Percentiles rank a stretch among this genome's conserved stretches.
These are phyloP conservation scores for Naegleria lovaniensis DNA, from an alignment of 208 protist species.

Conservation along the genomic window DNA sequence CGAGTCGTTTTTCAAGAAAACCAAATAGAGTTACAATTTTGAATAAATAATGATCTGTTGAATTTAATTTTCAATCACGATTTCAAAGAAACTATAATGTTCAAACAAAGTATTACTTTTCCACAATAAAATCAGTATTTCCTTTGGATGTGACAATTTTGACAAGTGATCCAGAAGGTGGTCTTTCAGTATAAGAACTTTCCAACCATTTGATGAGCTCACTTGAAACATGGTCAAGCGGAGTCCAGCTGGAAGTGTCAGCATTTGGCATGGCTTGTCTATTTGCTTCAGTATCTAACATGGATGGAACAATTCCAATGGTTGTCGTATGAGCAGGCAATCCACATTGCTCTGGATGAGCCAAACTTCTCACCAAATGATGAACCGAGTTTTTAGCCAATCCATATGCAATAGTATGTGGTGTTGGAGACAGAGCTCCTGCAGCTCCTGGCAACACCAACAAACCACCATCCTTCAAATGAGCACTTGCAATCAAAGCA, in stretches of 20 bases:
- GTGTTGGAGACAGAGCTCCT: slow-evolving; percentile 50
- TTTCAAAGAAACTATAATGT: too few relatives aligned
- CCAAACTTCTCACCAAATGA: slow-evolving; percentile 58
- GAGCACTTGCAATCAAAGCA: slow-evolving; percentile 51
- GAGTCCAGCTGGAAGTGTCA: slow-evolving; percentile 56
- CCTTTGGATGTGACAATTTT: slow-evolving; percentile 24
- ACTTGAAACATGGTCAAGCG: slow-evolving; percentile 40
- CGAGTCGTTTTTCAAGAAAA: too few relatives aligned
- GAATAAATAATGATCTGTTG: too few relatives aligned
- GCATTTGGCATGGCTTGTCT: slow-evolving; percentile 57
- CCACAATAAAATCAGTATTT: background rate
- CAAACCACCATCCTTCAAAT: slow-evolving; percentile 45
- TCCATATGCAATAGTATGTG: slow-evolving; percentile 72
- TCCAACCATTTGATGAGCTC: slow-evolving; percentile 49
- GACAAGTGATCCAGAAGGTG: slow-evolving; percentile 19
- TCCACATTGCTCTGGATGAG: slow-evolving; percentile 37
- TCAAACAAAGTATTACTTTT: background rate
- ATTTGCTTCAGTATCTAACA: slow-evolving; percentile 63
- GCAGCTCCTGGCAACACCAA: slow-evolving; percentile 61
- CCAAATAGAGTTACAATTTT: too few relatives aligned
- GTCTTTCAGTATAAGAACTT: background rate
- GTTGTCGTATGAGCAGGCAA: slow-evolving; percentile 49
- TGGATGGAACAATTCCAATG: slow-evolving; percentile 59
- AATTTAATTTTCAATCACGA: too few relatives aligned
- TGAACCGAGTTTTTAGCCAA: slow-evolving; percentile 70